phyloP scores from a whole-genome alignment of 1,139 yeast genomes.

The Blastobotrys indianensis region DNA sequence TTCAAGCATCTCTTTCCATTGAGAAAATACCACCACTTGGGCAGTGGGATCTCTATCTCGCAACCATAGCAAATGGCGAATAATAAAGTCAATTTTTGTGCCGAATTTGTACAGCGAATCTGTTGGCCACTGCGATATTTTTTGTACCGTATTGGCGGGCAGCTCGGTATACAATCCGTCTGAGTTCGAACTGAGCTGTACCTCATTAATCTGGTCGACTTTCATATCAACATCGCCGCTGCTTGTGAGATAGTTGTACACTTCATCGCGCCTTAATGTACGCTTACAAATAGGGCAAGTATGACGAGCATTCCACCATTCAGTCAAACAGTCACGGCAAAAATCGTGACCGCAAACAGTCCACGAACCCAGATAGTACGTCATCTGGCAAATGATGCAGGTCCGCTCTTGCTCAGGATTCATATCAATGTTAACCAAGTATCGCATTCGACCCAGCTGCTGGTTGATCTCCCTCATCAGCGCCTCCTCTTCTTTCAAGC shows the following conservation, averaged over 20 bases:
- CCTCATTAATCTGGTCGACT: not conserved
- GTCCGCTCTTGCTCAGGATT: constrained; percentile 34
- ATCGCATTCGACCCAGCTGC: constrained; percentile 43
- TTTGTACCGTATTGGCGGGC: no score
- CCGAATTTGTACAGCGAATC: constrained; percentile 47
- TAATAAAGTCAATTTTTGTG: constrained; percentile 77
- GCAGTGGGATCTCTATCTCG: constrained; percentile 53
- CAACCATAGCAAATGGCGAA: constrained; percentile 60
- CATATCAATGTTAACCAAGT: constrained; percentile 47
- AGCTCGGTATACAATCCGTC: no score
- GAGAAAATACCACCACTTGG: constrained; percentile 82
- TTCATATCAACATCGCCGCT: constrained; percentile 1
- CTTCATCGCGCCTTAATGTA: constrained; percentile 39
- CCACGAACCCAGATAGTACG: constrained; percentile 67
- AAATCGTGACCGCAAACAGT: constrained; percentile 89
- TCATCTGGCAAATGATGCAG: constrained; percentile 73
- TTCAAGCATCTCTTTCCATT: constrained; percentile 72
- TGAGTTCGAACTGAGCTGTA: not conserved
- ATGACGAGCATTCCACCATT: constrained; percentile 56
- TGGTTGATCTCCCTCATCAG: constrained; percentile 19
- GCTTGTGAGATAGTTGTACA: constrained; percentile 51
- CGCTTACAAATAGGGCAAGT: constrained; percentile 79
- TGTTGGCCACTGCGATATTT: no score
- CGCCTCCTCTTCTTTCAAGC: constrained; percentile 17
- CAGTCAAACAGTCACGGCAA: constrained; percentile 67